phyloP scores from a whole-genome alignment of 2,329 filamentous ascomycete genomes.

The Podosphaera aphanis region DNA sequence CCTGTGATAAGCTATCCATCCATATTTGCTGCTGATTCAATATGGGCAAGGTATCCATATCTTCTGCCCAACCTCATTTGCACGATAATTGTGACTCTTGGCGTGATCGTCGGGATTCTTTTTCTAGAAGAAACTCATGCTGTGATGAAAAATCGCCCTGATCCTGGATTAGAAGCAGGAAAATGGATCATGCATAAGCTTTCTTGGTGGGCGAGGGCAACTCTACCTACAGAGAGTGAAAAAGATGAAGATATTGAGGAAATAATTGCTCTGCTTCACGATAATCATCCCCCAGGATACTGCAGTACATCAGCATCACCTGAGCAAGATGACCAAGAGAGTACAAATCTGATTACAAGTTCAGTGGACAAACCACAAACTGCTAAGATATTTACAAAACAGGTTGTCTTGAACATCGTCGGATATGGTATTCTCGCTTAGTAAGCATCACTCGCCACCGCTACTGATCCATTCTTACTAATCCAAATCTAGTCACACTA shows the following conservation, averaged over 20 bases:
- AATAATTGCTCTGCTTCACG: slow-evolving; percentile 34
- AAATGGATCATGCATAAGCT: slow-evolving; percentile 35
- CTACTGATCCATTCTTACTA: slow-evolving; percentile 6
- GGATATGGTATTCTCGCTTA: slow-evolving; percentile 86
- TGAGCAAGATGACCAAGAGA: slow-evolving; percentile 19
- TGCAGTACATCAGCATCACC: slow-evolving; percentile 27
- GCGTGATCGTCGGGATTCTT: slow-evolving; percentile 55
- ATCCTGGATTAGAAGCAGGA: slow-evolving; percentile 56
- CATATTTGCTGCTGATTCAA: slow-evolving; percentile 45
- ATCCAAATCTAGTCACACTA: slow-evolving; percentile 50
- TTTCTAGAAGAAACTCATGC: slow-evolving; percentile 90
- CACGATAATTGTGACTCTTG: slow-evolving; percentile 50
- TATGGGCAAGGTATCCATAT: slow-evolving; percentile 77
- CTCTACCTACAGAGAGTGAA: slow-evolving; percentile 14
- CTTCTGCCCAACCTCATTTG: slow-evolving; percentile 83
- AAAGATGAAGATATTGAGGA: slow-evolving; percentile 17
- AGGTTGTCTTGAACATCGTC: slow-evolving; percentile 68
- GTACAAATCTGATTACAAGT: slow-evolving; percentile 11
- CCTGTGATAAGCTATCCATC: slow-evolving; percentile 64
- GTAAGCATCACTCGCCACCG: slow-evolving; percentile 31
- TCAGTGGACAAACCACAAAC: slow-evolving; percentile 18
- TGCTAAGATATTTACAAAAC: slow-evolving; percentile 51
- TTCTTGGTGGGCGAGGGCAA: slow-evolving; percentile 12
- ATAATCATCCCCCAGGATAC: slow-evolving; percentile 45
- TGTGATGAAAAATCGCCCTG: slow-evolving; percentile 51